Percentiles rank a stretch among this genome's conserved stretches.
Conservation (phyloP, 345 rosid species). For the Kernera saxatilis region DNA sequence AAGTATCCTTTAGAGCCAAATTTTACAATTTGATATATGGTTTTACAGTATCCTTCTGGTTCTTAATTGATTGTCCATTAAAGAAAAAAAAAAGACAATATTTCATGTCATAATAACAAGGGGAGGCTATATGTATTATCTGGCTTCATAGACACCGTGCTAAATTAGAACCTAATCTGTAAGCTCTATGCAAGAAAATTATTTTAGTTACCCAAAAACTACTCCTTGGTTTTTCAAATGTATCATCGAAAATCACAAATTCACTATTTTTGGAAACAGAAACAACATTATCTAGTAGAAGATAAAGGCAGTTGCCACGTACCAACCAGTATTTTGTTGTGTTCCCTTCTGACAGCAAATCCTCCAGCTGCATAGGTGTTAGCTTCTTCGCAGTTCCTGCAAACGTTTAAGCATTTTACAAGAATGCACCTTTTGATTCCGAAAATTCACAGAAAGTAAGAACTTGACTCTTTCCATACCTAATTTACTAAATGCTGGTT, state of each 20-base stretch:
- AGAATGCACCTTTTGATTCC: neutral
- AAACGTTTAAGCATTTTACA: constrained; percentile 8
- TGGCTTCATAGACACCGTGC: neutral
- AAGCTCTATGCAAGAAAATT: neutral
- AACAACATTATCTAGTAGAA: neutral
- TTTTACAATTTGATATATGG: neutral
- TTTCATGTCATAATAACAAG: neutral
- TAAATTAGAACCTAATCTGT: neutral
- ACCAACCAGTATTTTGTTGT: constrained; percentile 90
- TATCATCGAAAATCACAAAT: neutral
- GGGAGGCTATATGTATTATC: neutral
- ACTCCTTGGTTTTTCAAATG: neutral
- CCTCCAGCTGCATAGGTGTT: constrained; percentile 86
- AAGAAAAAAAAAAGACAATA: neutral
- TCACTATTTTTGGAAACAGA: neutral
- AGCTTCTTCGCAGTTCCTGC: constrained; percentile 60
- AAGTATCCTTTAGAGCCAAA: neutral
- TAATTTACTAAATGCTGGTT: constrained; percentile 56
- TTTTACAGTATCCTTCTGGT: neutral
- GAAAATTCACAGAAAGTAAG: neutral
- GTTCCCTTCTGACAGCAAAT: constrained; percentile 65
- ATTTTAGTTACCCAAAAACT: neutral
- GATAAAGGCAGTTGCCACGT: constrained; percentile 31
- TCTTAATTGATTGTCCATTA: neutral
- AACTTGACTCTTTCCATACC: constrained; percentile 39